These are phyloP conservation scores for Termitomyces sp. DNA, from an alignment of 768 basidiomycete species.

Conservation along the genomic window DNA sequence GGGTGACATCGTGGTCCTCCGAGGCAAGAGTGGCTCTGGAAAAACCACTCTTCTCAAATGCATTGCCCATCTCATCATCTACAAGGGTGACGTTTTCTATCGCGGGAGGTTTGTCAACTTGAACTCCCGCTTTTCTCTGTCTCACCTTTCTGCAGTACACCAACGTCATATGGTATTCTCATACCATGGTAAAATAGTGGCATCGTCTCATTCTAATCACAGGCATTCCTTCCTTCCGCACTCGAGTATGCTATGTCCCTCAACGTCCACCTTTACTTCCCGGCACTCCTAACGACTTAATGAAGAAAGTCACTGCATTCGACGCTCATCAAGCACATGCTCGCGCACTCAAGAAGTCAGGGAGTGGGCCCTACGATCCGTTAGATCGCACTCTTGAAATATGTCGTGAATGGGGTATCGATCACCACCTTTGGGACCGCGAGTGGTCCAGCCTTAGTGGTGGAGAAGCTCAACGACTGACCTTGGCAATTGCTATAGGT, in stretches of 20 bases:
- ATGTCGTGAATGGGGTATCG: constrained; percentile 61
- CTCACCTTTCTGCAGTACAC: constrained; percentile 29
- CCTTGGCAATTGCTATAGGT: constrained; percentile 69
- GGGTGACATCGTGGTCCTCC: constrained; percentile 74
- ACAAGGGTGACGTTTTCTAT: constrained; percentile 59
- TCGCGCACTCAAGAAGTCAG: constrained; percentile 12
- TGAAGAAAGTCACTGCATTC: constrained; percentile 51
- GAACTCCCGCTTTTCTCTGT: neutral
- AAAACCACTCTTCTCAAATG: constrained; percentile 83
- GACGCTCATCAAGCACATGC: constrained; percentile 31
- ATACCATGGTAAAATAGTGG: neutral
- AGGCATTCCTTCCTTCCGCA: constrained; percentile 78
- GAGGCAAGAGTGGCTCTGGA: constrained; percentile 76
- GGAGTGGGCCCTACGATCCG: constrained; percentile 12
- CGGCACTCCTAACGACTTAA: constrained; percentile 71
- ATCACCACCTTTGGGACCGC: constrained; percentile 67
- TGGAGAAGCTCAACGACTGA: constrained; percentile 83
- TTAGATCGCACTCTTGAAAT: constrained; percentile 43
- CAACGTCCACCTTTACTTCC: constrained; percentile 86
- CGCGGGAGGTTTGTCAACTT: constrained; percentile 48
- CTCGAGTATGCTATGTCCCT: constrained; percentile 78
- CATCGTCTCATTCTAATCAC: neutral
- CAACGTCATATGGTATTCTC: constrained; percentile 40
- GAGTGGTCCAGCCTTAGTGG: constrained; percentile 79
- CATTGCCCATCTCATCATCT: constrained; percentile 71